Evolutionary conservation across 306 rosid species (phyloP).

Genomic region (Gynostemma pentaphyllum): DNA sequence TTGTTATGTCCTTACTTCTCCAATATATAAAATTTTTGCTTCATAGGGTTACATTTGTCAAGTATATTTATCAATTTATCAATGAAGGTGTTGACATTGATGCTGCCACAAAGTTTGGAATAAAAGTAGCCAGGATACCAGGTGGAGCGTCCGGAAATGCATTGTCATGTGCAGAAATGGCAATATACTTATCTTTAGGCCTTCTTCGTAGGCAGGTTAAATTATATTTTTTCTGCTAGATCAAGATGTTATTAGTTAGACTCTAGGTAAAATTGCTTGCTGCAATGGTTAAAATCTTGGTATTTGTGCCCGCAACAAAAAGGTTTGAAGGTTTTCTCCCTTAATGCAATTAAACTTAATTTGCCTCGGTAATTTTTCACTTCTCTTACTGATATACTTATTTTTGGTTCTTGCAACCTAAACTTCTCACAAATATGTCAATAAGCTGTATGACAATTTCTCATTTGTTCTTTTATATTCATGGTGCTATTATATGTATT

Average conservation of each 20-base stretch:
- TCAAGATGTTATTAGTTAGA: conserved; percentile 3
- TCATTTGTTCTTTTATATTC: neutral
- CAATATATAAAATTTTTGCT: neutral
- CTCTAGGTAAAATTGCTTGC: neutral
- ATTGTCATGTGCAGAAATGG: conserved; percentile 88
- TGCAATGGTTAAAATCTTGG: neutral
- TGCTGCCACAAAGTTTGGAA: conserved; percentile 78
- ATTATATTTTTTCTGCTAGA: neutral
- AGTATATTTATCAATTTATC: conserved; percentile 3
- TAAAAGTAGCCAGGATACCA: conserved; percentile 84
- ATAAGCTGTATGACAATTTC: neutral
- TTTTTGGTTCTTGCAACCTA: neutral
- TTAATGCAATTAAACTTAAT: too few species aligned
- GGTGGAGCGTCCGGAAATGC: conserved; percentile 64
- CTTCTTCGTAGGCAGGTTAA: conserved; percentile 87
- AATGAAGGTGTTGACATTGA: conserved; percentile 73
- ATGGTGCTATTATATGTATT: neutral
- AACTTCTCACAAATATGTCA: neutral
- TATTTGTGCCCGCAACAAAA: neutral
- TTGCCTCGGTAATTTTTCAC: too few species aligned
- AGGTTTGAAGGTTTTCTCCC: neutral
- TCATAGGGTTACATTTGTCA: neutral
- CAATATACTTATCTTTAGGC: conserved; percentile 67
- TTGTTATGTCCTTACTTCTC: conserved; percentile 6
- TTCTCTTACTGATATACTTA: too few species aligned